Conservation (phyloP, 441 rosid species). For the Bocquillonia castaneifolia region DNA sequence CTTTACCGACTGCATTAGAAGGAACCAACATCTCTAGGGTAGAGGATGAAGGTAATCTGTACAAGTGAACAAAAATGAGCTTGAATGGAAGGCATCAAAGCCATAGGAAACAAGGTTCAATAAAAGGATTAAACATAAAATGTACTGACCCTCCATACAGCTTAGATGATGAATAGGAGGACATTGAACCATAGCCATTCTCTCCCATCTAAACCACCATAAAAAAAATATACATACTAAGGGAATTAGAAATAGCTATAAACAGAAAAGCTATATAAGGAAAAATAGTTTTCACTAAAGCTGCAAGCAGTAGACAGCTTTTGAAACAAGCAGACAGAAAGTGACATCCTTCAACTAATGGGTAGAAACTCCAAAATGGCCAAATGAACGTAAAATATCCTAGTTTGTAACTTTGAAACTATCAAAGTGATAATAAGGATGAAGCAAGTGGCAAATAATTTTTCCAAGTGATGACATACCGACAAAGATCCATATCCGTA, state of each 20-base stretch:
- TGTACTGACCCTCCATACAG: conserved; percentile 68
- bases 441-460: conserved; percentile 9
- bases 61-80: conserved; percentile 17
- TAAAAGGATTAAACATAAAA: background rate
- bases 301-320: background rate
- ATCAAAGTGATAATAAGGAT: conserved; percentile 3
- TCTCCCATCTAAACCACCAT: conserved; percentile 53
- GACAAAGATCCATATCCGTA: conserved; percentile 71
- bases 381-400: background rate
- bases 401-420: background rate
- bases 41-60: conserved; percentile 58
- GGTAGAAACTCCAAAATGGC: conserved; percentile 1
- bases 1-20: conserved; percentile 76
- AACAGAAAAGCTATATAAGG: background rate
- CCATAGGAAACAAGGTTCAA: background rate
- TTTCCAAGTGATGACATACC: conserved; percentile 38
- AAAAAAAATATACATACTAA: conserved; percentile 4
- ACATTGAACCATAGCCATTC: conserved; percentile 55
- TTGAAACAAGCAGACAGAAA: background rate
- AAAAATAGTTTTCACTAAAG: background rate
- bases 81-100: conserved; percentile 11
- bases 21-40: conserved; percentile 76
- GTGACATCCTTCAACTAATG: background rate
- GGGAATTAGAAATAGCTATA: conserved; percentile 1
- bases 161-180: conserved; percentile 72